Evolutionary conservation across 2,329 filamentous ascomycete species (phyloP).

Genomic region (Basipetospora sp.): DNA sequence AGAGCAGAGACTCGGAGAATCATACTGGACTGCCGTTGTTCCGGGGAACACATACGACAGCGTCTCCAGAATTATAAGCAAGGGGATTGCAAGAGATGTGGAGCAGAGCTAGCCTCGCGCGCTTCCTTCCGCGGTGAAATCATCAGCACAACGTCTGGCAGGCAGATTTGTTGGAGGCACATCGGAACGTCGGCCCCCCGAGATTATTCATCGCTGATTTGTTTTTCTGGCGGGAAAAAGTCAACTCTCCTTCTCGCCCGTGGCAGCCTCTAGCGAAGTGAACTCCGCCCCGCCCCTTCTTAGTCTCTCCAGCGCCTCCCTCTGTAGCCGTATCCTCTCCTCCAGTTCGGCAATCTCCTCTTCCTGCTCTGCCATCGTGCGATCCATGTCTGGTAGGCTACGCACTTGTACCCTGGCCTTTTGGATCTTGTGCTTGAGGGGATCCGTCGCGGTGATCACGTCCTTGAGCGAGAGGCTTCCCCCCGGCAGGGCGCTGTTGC

Average conservation of each 20-base stretch:
- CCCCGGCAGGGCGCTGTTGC: slow-evolving; percentile 15
- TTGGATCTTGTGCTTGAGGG: slow-evolving; percentile 70
- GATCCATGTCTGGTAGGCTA: slow-evolving; percentile 54
- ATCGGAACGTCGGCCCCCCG: too few species aligned
- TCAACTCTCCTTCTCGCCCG: slow-evolving; percentile 5
- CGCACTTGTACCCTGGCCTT: slow-evolving; percentile 55
- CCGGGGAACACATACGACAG: slow-evolving; percentile 26
- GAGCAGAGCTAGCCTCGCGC: too few species aligned
- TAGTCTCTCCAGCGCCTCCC: slow-evolving; percentile 39
- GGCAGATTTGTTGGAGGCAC: too few species aligned
- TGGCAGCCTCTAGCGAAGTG: slow-evolving; percentile 15
- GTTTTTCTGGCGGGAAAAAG: too few species aligned
- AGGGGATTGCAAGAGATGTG: not conserved
- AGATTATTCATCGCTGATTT: too few species aligned
- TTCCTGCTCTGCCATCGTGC: slow-evolving; percentile 53
- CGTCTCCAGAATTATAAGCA: not conserved
- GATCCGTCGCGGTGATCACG: slow-evolving; percentile 61
- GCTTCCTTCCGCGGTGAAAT: too few species aligned
- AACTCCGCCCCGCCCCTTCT: slow-evolving; percentile 33
- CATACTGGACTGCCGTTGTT: slow-evolving; percentile 55
- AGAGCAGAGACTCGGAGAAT: slow-evolving; percentile 41
- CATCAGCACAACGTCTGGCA: too few species aligned
- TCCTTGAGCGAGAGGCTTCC: slow-evolving; percentile 47
- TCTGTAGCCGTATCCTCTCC: slow-evolving; percentile 47
- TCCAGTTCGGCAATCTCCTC: slow-evolving; percentile 55